Percentiles rank a stretch among this genome's conserved stretches.
Conservation (phyloP, 352 stramenopile genomes). For the Halophytophthora batemanensis region DNA sequence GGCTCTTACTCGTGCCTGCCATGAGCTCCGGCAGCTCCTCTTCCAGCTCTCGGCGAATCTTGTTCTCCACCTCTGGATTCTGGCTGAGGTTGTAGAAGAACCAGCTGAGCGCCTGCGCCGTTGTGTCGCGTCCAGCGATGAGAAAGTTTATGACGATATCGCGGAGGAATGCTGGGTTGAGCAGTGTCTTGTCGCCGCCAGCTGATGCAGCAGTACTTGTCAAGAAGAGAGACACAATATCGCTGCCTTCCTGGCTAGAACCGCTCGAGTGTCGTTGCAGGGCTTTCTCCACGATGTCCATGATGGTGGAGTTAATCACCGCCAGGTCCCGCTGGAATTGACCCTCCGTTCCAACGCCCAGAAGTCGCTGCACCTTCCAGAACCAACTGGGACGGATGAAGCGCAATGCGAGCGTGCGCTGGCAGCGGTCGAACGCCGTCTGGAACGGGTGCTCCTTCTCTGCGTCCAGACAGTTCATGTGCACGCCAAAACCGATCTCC, state of each 20-base stretch:
- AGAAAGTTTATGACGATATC: slow-evolving; percentile 82
- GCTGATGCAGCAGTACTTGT: slow-evolving; percentile 17
- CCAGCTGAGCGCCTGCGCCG: slow-evolving; percentile 70
- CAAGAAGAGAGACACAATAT: slow-evolving; percentile 58
- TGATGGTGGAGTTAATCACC: slow-evolving; percentile 46
- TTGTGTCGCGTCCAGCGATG: slow-evolving; percentile 78
- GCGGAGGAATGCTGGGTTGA: slow-evolving; percentile 48
- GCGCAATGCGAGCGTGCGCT: slow-evolving; percentile 23
- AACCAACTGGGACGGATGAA: slow-evolving; percentile 38
- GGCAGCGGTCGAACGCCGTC: slow-evolving; percentile 39
- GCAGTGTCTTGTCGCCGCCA: slow-evolving; percentile 9
- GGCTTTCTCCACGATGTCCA: slow-evolving; percentile 38
- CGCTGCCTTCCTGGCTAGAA: slow-evolving; percentile 4
- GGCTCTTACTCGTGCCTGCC: slow-evolving; percentile 5
- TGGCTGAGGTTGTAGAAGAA: slow-evolving; percentile 60
- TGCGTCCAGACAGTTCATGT: slow-evolving; percentile 35
- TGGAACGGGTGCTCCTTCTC: slow-evolving; percentile 52
- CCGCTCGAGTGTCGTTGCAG: slow-evolving; percentile 16
- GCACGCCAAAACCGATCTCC: slow-evolving; percentile 53
- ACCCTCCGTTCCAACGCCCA: slow-evolving; percentile 31
- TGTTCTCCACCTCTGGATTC: slow-evolving; percentile 40
- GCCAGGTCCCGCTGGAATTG: slow-evolving; percentile 33
- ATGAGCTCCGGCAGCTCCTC: slow-evolving; percentile 19
- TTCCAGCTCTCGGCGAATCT: slow-evolving; percentile 45
- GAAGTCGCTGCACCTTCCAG: slow-evolving; percentile 39